Percentiles rank a stretch among this genome's conserved stretches.
phyloP scores from a whole-genome alignment of 768 basidiomycete species.

The Clitopilus hobsonii region DNA sequence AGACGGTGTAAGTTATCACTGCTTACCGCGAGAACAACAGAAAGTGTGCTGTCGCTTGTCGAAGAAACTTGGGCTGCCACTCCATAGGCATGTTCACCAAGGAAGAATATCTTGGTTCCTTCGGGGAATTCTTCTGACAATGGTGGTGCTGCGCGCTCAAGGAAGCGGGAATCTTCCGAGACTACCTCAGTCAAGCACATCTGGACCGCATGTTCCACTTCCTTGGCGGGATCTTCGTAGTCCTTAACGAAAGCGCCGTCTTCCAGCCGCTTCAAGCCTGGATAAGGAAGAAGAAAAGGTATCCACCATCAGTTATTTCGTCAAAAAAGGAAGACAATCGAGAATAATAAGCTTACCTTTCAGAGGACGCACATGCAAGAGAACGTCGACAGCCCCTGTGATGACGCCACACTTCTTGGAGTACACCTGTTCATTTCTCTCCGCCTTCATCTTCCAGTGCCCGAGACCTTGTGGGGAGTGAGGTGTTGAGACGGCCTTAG shows the following conservation, averaged over 20 bases:
- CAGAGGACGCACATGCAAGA: slow-evolving; percentile 86
- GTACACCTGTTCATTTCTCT: slow-evolving; percentile 77
- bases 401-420: slow-evolving; percentile 89
- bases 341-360: slow-evolving; percentile 59
- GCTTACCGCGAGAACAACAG: slow-evolving; percentile 83
- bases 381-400: slow-evolving; percentile 72
- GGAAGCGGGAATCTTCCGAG: slow-evolving; percentile 84
- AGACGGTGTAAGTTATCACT: background rate
- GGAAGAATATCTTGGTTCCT: slow-evolving; percentile 91
- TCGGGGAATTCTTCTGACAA: slow-evolving; percentile 87
- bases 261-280: slow-evolving; percentile 88
- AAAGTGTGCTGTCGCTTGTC: slow-evolving; percentile 64
- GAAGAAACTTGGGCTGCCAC: slow-evolving; percentile 84
- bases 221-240: slow-evolving; percentile 79
- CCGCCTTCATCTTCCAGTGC: slow-evolving; percentile 78
- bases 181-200: slow-evolving; percentile 75
- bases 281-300: too few relatives aligned
- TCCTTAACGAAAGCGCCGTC: slow-evolving; percentile 92
- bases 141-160: slow-evolving; percentile 79
- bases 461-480: slow-evolving; percentile 65
- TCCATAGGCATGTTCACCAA: slow-evolving; percentile 94
- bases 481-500: slow-evolving; percentile 64
- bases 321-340: background rate
- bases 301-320: slow-evolving; percentile 1
- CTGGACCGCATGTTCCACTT: slow-evolving; percentile 84